phyloP scores from a whole-genome alignment of 805 yeast genomes.

The Candida endomychidarum region DNA sequence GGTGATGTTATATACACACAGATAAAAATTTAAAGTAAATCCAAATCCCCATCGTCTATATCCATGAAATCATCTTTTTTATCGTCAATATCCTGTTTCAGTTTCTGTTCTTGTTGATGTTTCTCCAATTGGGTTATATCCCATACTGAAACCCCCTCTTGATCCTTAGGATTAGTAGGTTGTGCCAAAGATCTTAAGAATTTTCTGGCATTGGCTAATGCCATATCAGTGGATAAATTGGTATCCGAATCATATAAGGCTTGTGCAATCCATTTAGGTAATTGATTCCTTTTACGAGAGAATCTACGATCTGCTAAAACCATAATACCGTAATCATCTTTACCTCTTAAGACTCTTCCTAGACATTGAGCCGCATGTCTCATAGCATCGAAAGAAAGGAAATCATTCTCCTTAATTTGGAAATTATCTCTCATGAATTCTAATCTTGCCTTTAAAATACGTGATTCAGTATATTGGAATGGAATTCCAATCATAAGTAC shows the following conservation, averaged over 20 bases:
- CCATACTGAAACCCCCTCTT: slow-evolving; percentile 95
- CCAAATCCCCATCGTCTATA: slow-evolving; percentile 47
- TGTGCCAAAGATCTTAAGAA: slow-evolving; percentile 93
- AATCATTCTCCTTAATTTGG: slow-evolving; percentile 91
- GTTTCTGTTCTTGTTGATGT: slow-evolving; percentile 54
- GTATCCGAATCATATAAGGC: slow-evolving; percentile 89
- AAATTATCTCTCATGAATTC: slow-evolving; percentile 92
- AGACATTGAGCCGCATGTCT: slow-evolving; percentile 99
- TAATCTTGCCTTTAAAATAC: slow-evolving; percentile 90
- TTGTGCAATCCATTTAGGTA: slow-evolving; percentile 97
- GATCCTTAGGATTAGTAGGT: slow-evolving; percentile 84
- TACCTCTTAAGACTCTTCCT: slow-evolving; percentile 96
- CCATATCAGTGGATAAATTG: slow-evolving; percentile 95
- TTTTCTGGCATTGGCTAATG: slow-evolving; percentile 89
- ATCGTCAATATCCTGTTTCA: slow-evolving; percentile 15
- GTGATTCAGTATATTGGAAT: slow-evolving; percentile 96
- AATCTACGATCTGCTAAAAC: slow-evolving; percentile 94
- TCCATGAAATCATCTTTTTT: slow-evolving; percentile 44
- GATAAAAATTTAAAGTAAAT: slow-evolving; percentile 19
- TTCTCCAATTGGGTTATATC: slow-evolving; percentile 62
- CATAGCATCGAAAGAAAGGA: slow-evolving; percentile 97
- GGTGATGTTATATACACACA: not conserved
- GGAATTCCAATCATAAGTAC: slow-evolving; percentile 99
- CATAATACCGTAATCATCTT: slow-evolving; percentile 98
- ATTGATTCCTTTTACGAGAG: slow-evolving; percentile 76